A percentile compares a stretch with the other conserved stretches of the same genome.
phyloP scores from a whole-genome alignment of 192 early-diverging fungal genomes.

The Coemansia sp. region DNA sequence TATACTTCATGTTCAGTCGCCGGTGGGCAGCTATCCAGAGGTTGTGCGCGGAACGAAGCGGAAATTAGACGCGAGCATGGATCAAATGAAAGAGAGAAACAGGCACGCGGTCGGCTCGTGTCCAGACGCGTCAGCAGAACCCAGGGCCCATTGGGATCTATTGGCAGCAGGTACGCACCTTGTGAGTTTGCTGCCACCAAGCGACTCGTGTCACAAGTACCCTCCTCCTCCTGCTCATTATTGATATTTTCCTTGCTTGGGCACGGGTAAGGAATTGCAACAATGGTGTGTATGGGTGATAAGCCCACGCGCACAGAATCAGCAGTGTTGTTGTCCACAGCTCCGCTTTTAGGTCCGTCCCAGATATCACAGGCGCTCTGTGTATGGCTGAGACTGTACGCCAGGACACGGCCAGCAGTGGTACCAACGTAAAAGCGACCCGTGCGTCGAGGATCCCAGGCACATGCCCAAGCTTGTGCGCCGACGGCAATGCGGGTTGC shows the following conservation, averaged over 20 bases:
- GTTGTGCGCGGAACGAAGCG: conserved; percentile 28
- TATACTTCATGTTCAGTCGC: conserved; percentile 29
- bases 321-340: no score
- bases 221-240: neutral
- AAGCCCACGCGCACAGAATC: conserved; percentile 1
- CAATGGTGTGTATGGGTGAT: conserved; percentile 32
- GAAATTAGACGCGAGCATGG: conserved; percentile 9
- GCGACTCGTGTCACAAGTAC: neutral
- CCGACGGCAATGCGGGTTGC: conserved; percentile 4
- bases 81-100: conserved; percentile 15
- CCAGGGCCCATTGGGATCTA: conserved; percentile 8
- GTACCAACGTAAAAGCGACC: conserved; percentile 24
- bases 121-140: conserved; percentile 6
- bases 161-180: conserved; percentile 20
- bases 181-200: conserved; percentile 31
- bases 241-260: no score
- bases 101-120: conserved; percentile 10
- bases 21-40: no score
- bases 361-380: conserved; percentile 8
- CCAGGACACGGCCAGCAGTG: conserved; percentile 10
- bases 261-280: conserved; percentile 1
- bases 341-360: conserved; percentile 11
- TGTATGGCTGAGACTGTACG: conserved; percentile 23
- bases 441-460: conserved; percentile 17
- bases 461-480: conserved; percentile 34